Percentiles rank a stretch among this genome's conserved stretches.
Evolutionary conservation across 306 rosid species (phyloP).

Genomic region (Rosa rugosa): DNA sequence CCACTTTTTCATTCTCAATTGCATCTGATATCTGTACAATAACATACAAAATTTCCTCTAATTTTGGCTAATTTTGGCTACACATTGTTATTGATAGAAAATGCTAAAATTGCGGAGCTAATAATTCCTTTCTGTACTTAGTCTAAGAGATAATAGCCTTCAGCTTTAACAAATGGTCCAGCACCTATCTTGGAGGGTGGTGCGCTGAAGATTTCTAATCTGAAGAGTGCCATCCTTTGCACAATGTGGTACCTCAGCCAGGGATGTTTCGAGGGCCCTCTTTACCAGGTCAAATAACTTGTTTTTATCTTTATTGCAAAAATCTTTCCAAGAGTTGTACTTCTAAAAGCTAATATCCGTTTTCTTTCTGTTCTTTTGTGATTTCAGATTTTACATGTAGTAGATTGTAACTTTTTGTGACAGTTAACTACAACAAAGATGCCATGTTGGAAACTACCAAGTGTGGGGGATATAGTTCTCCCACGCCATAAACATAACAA

Average conservation of each 20-base stretch:
- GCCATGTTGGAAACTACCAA: background rate
- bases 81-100: constrained; percentile 1
- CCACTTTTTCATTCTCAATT: constrained; percentile 76
- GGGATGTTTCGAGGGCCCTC: background rate
- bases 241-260: background rate
- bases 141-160: background rate
- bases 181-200: background rate
- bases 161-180: background rate
- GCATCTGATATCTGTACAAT: constrained; percentile 76
- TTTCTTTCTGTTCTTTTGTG: background rate
- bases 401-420: background rate
- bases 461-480: background rate
- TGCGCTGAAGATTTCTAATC: background rate
- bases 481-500: background rate
- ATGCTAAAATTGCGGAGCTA: background rate
- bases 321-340: background rate
- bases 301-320: background rate
- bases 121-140: background rate
- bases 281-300: background rate
- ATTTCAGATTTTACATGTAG: background rate
- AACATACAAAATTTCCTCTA: constrained; percentile 3
- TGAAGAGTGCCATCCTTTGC: background rate
- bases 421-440: background rate
- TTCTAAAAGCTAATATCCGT: background rate
- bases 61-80: background rate